Evolutionary conservation across 1,284 basidiomycete genomes (phyloP).

Genomic region (Sporisorium reilianum): DNA sequence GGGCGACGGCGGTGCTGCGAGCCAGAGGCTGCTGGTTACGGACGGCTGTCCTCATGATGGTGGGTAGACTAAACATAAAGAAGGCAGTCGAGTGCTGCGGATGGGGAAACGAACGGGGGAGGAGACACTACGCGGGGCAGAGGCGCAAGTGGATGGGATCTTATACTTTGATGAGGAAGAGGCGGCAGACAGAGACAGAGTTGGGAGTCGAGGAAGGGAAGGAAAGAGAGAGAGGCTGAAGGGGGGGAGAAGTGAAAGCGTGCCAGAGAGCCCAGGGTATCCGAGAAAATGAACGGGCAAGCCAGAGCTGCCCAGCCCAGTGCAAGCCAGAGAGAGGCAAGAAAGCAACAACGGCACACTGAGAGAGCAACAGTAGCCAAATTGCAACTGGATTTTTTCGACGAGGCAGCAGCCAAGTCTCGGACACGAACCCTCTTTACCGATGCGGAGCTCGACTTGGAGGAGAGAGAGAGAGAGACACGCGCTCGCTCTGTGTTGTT

Average conservation of each 20-base stretch:
- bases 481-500: slow-evolving; percentile 12
- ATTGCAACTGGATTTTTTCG: slow-evolving; percentile 13
- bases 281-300: slow-evolving; percentile 17
- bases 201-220: slow-evolving; percentile 2
- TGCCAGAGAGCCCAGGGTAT: slow-evolving; percentile 17
- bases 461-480: no score
- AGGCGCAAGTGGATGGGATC: slow-evolving; percentile 20
- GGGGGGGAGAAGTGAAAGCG: slow-evolving; percentile 5
- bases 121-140: slow-evolving; percentile 18
- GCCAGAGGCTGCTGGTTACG: slow-evolving; percentile 36
- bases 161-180: slow-evolving; percentile 28
- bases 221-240: not conserved
- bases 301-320: no score
- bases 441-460: slow-evolving; percentile 23
- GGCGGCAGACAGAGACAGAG: slow-evolving; percentile 9
- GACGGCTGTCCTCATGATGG: slow-evolving; percentile 47
- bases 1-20: slow-evolving; percentile 32
- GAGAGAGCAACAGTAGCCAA: slow-evolving; percentile 31
- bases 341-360: no score
- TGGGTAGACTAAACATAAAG: slow-evolving; percentile 38
- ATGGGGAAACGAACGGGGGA: slow-evolving; percentile 28
- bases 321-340: not conserved
- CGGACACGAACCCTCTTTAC: slow-evolving; percentile 10
- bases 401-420: slow-evolving; percentile 29
- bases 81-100: slow-evolving; percentile 37